Conservation (phyloP, 495 filamentous ascomycete species). For the Penicillium antarcticum region DNA sequence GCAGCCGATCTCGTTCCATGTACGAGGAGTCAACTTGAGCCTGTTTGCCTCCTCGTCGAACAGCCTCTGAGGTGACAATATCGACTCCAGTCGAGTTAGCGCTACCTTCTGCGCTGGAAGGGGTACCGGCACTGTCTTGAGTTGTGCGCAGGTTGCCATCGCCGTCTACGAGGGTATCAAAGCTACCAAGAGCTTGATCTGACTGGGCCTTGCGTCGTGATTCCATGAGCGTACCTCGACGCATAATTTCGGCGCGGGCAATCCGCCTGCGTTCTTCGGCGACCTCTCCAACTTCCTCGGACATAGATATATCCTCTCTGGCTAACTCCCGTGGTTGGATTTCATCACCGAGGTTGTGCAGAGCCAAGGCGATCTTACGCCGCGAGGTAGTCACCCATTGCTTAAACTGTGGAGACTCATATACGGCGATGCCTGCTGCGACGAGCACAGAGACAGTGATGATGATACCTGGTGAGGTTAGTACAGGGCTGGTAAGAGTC, state of each 20-base stretch:
- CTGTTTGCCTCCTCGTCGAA: conserved; percentile 54
- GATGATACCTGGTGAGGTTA: conserved; percentile 60
- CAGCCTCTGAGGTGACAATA: conserved; percentile 46
- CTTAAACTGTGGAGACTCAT: conserved; percentile 78
- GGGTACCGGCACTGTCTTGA: conserved; percentile 1
- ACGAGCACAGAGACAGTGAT: conserved; percentile 72
- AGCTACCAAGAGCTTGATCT: conserved; percentile 32
- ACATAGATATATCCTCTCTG: conserved; percentile 49
- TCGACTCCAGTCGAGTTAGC: conserved; percentile 48
- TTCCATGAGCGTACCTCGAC: conserved; percentile 49
- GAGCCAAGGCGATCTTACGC: conserved; percentile 71
- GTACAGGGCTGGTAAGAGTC: conserved; percentile 35
- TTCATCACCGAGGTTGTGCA: conserved; percentile 75
- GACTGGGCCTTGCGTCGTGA: conserved; percentile 27
- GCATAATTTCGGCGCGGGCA: conserved; percentile 71
- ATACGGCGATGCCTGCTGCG: conserved; percentile 79
- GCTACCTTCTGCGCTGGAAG: conserved; percentile 4
- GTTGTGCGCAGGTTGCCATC: conserved; percentile 43
- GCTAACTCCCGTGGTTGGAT: conserved; percentile 52
- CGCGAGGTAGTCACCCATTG: conserved; percentile 73
- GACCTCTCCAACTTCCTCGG: conserved; percentile 56
- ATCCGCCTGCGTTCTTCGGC: conserved; percentile 67
- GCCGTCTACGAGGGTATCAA: conserved; percentile 54
- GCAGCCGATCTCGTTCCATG: conserved; percentile 16
- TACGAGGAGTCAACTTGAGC: conserved; percentile 33